Evolutionary conservation across 2,329 filamentous ascomycete species (phyloP), one percentile per base, ranked within the genome.

Genomic region (Pseudogymnoascus sp.): DNA sequence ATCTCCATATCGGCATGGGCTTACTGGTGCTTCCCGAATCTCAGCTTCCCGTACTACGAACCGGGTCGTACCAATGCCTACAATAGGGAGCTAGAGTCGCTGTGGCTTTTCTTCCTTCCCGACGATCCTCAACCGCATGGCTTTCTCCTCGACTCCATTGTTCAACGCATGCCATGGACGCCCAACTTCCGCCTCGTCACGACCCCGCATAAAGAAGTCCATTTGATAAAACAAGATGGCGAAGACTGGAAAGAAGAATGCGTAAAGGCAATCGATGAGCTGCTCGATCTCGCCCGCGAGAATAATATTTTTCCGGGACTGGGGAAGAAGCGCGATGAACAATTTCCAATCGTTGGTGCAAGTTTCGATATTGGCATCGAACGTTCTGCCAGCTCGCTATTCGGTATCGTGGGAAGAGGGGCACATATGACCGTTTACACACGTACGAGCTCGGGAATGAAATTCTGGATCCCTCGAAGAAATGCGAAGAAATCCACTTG

Each of bases 381-480:
- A 72, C 79, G 87, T 24, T 81, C 81, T 61, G 84, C 84, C 2
- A 80, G 78, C 41, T 77, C 83, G 2, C 74, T 91, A 3, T 89
- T 90, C 65, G 87, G 87, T 6, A 80, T 89, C 31, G 80, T 84
- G 37, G 84, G 80, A 7, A 85, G 87, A 63, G 87, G 87, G 31
- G 81, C 77, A 2, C 85, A 90, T 70, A 77, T 88, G 74, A 90
- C 85, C 0, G 84, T 81, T 3, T 90, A 86, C 69, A 79, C 80
- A 10, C 69, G 75, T 7, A 78, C 78, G 5, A 70, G 71, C n/a
- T 64, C 74, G 2, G 73, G 70, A 65, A 54, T 89, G 60, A 83
- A 80, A 66, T 80, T 93, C 31, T 94, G 90, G 90, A 81, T 90
- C 1, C 87, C 90, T 0, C 77, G 85, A 24, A 78, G 90, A 13